Percentiles rank a stretch among this genome's conserved stretches.
Evolutionary conservation across 352 stramenopile species (phyloP).

Genomic region (Pythium guiyangense): DNA sequence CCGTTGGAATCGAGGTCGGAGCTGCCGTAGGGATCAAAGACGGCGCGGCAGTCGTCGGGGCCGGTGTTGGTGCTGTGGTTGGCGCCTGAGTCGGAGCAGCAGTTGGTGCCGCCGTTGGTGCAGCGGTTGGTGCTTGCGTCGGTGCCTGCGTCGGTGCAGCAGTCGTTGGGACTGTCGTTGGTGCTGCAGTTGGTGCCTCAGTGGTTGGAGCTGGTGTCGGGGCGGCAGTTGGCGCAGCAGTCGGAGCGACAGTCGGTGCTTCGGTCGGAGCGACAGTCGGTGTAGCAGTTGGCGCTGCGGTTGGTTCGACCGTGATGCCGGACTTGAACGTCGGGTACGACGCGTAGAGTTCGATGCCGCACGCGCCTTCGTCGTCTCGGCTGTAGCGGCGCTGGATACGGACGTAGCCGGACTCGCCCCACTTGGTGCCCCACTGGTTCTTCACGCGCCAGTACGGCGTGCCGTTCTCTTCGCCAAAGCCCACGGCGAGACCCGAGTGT

Average conservation of each 20-base stretch:
- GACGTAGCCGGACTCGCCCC: conserved; percentile 67
- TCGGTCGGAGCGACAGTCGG: conserved; percentile 2
- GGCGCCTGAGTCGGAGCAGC: no score
- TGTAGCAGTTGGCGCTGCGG: conserved; percentile 5
- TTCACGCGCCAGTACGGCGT: conserved; percentile 59
- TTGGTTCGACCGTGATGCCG: conserved; percentile 12
- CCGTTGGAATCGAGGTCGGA: background rate
- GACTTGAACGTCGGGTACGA: conserved; percentile 48
- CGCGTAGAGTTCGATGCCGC: conserved; percentile 49
- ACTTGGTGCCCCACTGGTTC: conserved; percentile 68
- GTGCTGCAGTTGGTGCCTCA: background rate
- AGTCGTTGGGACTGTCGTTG: background rate
- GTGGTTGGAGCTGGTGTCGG: background rate
- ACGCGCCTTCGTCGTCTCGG: conserved; percentile 42
- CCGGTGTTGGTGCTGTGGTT: background rate
- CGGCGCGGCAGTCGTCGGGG: background rate
- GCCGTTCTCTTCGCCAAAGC: conserved; percentile 44
- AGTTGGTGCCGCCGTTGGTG: no score
- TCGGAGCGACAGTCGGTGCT: background rate
- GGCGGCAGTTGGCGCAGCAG: conserved; percentile 5
- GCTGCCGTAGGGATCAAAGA: no score
- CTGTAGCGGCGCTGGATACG: conserved; percentile 51
- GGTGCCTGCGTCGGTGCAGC: no score
- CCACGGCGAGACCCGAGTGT: conserved; percentile 59
- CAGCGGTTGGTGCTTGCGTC: no score